Percentiles rank a stretch among this genome's conserved stretches.
phyloP scores from a whole-genome alignment of 768 basidiomycete species.

The Tulasnella sp. region DNA sequence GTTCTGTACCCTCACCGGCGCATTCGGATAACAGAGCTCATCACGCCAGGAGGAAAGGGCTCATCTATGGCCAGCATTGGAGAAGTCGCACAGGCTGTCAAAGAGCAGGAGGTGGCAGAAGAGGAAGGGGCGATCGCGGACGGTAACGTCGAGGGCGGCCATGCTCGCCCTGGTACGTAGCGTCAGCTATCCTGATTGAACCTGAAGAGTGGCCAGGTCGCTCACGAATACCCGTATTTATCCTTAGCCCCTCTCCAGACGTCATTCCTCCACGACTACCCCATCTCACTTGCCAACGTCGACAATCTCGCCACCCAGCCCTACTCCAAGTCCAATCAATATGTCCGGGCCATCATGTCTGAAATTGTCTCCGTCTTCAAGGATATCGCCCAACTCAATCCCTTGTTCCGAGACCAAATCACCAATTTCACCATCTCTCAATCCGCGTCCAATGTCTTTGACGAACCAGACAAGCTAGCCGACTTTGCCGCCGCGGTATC shows the following conservation, averaged over 20 bases:
- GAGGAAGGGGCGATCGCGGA: constrained; percentile 1
- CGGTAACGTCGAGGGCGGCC: neutral
- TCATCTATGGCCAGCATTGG: constrained; percentile 30
- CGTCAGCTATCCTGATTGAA: neutral
- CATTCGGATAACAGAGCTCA: constrained; percentile 76
- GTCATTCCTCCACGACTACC: constrained; percentile 68
- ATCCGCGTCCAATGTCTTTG: constrained; percentile 85
- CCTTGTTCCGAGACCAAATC: constrained; percentile 96
- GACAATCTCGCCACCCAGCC: constrained; percentile 71
- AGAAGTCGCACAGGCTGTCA: constrained; percentile 32
- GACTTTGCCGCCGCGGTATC: constrained; percentile 96
- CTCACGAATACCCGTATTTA: neutral
- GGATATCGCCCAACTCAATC: constrained; percentile 94
- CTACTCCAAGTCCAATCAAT: constrained; percentile 87
- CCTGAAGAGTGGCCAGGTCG: neutral
- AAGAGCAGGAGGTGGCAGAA: constrained; percentile 23
- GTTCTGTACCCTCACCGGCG: constrained; percentile 89
- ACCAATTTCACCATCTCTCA: constrained; percentile 93
- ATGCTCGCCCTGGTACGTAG: constrained; percentile 3
- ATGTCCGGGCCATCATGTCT: constrained; percentile 89
- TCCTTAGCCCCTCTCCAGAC: constrained; percentile 57
- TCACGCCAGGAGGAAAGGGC: constrained; percentile 45
- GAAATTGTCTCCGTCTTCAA: constrained; percentile 98
- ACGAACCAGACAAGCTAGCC: constrained; percentile 93
- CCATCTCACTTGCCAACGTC: constrained; percentile 80